phyloP scores from a whole-genome alignment of 2,329 filamentous ascomycete species.

The Penicillium hesseltinei region DNA sequence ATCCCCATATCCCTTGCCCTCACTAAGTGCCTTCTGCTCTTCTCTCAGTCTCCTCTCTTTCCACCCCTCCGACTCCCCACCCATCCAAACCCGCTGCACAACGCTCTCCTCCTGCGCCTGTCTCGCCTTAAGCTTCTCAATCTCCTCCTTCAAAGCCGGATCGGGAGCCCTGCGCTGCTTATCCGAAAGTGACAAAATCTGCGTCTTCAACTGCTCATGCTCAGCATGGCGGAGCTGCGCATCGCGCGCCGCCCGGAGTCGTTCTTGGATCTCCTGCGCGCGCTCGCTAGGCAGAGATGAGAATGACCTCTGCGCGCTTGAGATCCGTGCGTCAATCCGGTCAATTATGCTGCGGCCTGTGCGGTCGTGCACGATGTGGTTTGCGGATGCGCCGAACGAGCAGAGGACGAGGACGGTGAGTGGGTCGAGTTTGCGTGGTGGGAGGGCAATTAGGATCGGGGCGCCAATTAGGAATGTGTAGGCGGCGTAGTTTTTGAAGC shows the following conservation, averaged over 20 bases:
- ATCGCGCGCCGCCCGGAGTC: slow-evolving; percentile 27
- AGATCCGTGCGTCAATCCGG: slow-evolving; percentile 28
- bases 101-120: slow-evolving; percentile 32
- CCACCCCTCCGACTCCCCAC: slow-evolving; percentile 44
- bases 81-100: slow-evolving; percentile 40
- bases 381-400: slow-evolving; percentile 42
- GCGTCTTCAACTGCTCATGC: slow-evolving; percentile 18
- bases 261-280: slow-evolving; percentile 35
- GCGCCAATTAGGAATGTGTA: slow-evolving; percentile 37
- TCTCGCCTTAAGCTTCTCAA: slow-evolving; percentile 35
- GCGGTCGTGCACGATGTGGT: slow-evolving; percentile 38
- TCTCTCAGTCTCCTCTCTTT: slow-evolving; percentile 42
- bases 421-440: slow-evolving; percentile 41
- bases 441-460: slow-evolving; percentile 33
- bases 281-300: slow-evolving; percentile 33
- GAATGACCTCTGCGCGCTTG: slow-evolving; percentile 19
- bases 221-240: slow-evolving; percentile 20
- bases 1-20: slow-evolving; percentile 46
- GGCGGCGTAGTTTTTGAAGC: slow-evolving; percentile 43
- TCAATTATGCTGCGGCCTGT: slow-evolving; percentile 38
- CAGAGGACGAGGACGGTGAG: slow-evolving; percentile 39
- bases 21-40: slow-evolving; percentile 43
- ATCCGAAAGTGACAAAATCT: slow-evolving; percentile 29
- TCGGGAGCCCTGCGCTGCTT: slow-evolving; percentile 10
- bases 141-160: slow-evolving; percentile 25